Conservation (phyloP, 768 basidiomycete genomes). For the Pisolithus albus region DNA sequence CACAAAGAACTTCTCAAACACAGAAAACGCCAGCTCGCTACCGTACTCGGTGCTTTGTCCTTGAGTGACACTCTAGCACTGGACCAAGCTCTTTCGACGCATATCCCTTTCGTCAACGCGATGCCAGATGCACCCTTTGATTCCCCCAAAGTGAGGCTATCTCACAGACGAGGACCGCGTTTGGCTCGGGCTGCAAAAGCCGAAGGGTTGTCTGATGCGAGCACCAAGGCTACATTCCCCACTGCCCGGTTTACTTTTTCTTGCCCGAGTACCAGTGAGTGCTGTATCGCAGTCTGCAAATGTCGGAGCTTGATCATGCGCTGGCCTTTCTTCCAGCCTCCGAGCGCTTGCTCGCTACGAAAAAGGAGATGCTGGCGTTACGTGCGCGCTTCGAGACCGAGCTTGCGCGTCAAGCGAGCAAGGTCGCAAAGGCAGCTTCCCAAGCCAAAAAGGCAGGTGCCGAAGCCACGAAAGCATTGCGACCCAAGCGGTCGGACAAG, state of each 20-base stretch:
- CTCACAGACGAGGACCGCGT: slow-evolving; percentile 48
- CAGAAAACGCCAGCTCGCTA: slow-evolving; percentile 64
- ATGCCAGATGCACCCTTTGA: slow-evolving; percentile 28
- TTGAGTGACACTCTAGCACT: slow-evolving; percentile 66
- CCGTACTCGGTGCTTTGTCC: slow-evolving; percentile 60
- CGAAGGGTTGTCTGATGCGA: slow-evolving; percentile 3
- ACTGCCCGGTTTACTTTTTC: slow-evolving; percentile 51
- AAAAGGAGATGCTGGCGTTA: slow-evolving; percentile 59
- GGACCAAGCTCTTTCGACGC: slow-evolving; percentile 66
- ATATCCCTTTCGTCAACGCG: slow-evolving; percentile 25
- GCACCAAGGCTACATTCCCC: slow-evolving; percentile 36
- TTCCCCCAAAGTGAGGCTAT: slow-evolving; percentile 41
- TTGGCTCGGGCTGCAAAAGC: slow-evolving; percentile 38
- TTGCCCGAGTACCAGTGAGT: slow-evolving; percentile 70
- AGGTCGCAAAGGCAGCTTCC: slow-evolving; percentile 39
- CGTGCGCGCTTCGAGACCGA: slow-evolving; percentile 69
- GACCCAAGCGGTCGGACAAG: slow-evolving; percentile 34
- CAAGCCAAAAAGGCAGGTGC: slow-evolving; percentile 48
- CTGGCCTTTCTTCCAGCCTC: slow-evolving; percentile 45
- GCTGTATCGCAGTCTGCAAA: slow-evolving; percentile 18
- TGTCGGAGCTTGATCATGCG: slow-evolving; percentile 20
- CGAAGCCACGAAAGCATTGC: slow-evolving; percentile 29
- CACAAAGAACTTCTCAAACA: slow-evolving; percentile 68
- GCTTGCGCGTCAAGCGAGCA: slow-evolving; percentile 61
- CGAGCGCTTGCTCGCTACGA: slow-evolving; percentile 61